These are phyloP conservation scores for Psilocybe cubensis DNA, from an alignment of 768 basidiomycete species.

Conservation along the genomic window DNA sequence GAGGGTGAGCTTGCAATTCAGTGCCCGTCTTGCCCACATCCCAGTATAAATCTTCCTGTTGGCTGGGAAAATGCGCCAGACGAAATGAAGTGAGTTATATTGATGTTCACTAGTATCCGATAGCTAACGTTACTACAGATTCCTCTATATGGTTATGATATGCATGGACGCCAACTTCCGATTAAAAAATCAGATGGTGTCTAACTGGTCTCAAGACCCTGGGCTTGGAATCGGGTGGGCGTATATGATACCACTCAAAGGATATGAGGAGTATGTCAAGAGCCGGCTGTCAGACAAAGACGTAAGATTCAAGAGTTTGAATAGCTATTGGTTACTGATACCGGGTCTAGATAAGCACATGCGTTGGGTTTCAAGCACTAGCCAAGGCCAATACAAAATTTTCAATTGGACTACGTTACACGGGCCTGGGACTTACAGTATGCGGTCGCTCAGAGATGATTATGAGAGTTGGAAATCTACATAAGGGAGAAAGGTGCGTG, in stretches of 20 bases:
- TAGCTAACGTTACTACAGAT: background rate
- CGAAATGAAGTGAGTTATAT: conserved; percentile 10
- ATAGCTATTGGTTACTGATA: background rate
- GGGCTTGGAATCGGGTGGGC: conserved; percentile 15
- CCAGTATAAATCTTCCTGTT: conserved; percentile 22
- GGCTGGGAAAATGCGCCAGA: conserved; percentile 8
- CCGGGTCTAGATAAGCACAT: conserved; percentile 23
- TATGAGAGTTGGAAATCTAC: conserved; percentile 31
- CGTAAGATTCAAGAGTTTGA: background rate
- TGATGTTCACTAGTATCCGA: too few species aligned
- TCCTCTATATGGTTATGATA: conserved; percentile 5
- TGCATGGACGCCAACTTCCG: too few species aligned
- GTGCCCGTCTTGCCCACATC: conserved; percentile 29
- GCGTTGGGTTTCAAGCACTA: conserved; percentile 26
- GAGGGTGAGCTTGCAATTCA: conserved; percentile 22
- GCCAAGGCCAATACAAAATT: too few species aligned
- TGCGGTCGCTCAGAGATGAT: conserved; percentile 28
- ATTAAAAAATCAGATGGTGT: conserved; percentile 12
- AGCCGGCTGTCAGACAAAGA: conserved; percentile 4
- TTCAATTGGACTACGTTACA: conserved; percentile 19
- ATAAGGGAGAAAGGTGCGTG: conserved; percentile 34
- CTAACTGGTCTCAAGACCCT: conserved; percentile 13
- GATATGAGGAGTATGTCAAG: conserved; percentile 6
- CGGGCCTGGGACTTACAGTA: conserved; percentile 23
- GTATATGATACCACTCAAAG: conserved; percentile 10